Conservation (phyloP, 2,329 filamentous ascomycete genomes). For the Penicillium hordei region DNA sequence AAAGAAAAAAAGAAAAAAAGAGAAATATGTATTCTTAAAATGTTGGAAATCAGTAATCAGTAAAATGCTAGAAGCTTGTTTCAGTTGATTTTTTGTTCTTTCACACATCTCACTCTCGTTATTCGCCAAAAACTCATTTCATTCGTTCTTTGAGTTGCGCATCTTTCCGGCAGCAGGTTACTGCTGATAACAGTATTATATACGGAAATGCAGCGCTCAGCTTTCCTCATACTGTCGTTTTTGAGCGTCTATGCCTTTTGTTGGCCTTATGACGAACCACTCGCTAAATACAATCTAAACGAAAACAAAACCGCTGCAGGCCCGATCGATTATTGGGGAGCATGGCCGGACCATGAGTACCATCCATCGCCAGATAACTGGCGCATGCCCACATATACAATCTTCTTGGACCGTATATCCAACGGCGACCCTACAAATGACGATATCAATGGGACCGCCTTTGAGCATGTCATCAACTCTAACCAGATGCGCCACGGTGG, state of each 20-base stretch:
- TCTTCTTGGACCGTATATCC: constrained; percentile 64
- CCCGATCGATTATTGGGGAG: constrained; percentile 58
- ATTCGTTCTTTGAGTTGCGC: constrained; percentile 5
- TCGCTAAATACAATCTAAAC: constrained; percentile 61
- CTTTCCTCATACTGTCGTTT: constrained; percentile 8
- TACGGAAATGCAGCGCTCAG: constrained; percentile 8
- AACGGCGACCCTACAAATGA: constrained; percentile 66
- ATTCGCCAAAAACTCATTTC: neutral
- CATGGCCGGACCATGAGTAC: constrained; percentile 54
- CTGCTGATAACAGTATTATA: constrained; percentile 7
- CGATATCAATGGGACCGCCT: constrained; percentile 44
- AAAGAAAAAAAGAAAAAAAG: neutral
- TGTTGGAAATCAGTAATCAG: neutral
- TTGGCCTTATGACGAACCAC: constrained; percentile 51
- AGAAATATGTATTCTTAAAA: neutral
- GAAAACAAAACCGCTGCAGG: constrained; percentile 55
- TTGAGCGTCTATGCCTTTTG: constrained; percentile 8
- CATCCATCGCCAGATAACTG: constrained; percentile 59
- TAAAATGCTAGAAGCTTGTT: neutral
- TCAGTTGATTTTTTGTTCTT: constrained; percentile 2
- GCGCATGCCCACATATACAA: constrained; percentile 65
- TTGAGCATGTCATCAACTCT: constrained; percentile 60
- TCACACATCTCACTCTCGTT: constrained; percentile 8
- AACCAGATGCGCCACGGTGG: constrained; percentile 65
- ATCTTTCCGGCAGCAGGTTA: constrained; percentile 2